Base-by-base conservation (phyloP, 176 grass and related monocot genomes). In the Triticum dicoccoides region DNA sequence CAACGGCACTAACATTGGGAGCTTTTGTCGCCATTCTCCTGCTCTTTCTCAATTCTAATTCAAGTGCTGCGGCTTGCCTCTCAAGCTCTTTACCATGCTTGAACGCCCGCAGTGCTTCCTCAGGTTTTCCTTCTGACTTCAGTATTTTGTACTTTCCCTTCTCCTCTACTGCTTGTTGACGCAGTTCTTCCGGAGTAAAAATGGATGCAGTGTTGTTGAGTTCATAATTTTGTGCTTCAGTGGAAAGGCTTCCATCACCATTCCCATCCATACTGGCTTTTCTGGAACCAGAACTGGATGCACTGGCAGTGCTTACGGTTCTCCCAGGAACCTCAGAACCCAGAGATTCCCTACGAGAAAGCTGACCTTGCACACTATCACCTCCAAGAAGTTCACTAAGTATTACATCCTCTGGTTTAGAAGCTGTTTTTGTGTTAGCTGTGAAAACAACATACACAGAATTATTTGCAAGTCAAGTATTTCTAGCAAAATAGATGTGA, bases 51-150 rank as follows among this genome's bases (percentile, higher is more conserved):
- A 92, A 80, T 81, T 88, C 84, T 76, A 88, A 66, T 85, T 94
- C 96, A 74, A 98, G 85, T 45, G 88, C 92, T 76, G 83, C 80
- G 34, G 90, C 96, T 88, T 98, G 96, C 83, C 87, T 96, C 83
- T 96, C 93, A 51, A 98, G 90, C 25, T 98, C 96, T 82, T 93
- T 95, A 58, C 93, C 90, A 91, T 67, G 89, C 70, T 98, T 98
- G 86, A 96, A 98, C 37, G 96, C 96, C 72, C 39, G 82, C 70
- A 98, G 86, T 84, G 96, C 96, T 88, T 98, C 88, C 67, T 94
- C 93, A 80, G 96, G 85, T 78, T 92, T 98, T 77, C 96, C 91
- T 94, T 94, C 89, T 33, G 91, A 92, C 86, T 94, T 98, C 5
- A 96, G 69, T 34, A 82, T 81, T 82, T 90, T 90, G 82, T 98